A percentile compares a stretch with the other conserved stretches of the same genome.
Conservation (phyloP, 2,329 filamentous ascomycete genomes). For the Aspergillus novofumigatus region DNA sequence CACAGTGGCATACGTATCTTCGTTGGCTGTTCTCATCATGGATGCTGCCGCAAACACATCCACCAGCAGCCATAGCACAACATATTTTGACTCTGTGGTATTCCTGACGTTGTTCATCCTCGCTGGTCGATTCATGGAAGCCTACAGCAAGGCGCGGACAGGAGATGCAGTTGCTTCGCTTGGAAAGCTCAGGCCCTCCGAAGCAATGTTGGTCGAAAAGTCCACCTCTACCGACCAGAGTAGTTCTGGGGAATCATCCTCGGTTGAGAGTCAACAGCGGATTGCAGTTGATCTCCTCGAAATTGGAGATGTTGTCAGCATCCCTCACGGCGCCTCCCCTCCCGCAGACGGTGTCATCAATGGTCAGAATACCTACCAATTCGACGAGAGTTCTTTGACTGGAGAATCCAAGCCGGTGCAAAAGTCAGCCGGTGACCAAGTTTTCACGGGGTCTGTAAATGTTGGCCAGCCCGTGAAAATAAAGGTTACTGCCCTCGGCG, state of each 20-base stretch:
- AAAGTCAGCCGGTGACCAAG: slow-evolving; percentile 39
- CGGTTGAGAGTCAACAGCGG: slow-evolving; percentile 28
- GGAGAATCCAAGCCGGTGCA: slow-evolving; percentile 46
- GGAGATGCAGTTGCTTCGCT: slow-evolving; percentile 80
- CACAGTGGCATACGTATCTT: slow-evolving; percentile 80
- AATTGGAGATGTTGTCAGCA: slow-evolving; percentile 66
- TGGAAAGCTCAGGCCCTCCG: slow-evolving; percentile 70
- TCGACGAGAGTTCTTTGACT: slow-evolving; percentile 89
- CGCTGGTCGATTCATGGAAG: slow-evolving; percentile 58
- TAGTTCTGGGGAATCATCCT: background rate
- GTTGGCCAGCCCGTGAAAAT: slow-evolving; percentile 44
- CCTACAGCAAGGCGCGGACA: slow-evolving; percentile 86
- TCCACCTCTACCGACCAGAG: slow-evolving; percentile 1
- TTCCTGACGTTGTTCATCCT: slow-evolving; percentile 88
- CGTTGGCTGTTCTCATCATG: slow-evolving; percentile 70
- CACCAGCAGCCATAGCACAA: slow-evolving; percentile 52
- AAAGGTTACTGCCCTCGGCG: slow-evolving; percentile 41
- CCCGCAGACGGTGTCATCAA: slow-evolving; percentile 71
- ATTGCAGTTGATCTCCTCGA: slow-evolving; percentile 68
- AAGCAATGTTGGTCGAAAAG: slow-evolving; percentile 61
- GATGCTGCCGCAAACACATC: slow-evolving; percentile 36
- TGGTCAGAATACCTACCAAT: slow-evolving; percentile 56
- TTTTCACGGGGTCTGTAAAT: slow-evolving; percentile 47
- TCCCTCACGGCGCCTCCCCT: slow-evolving; percentile 76
- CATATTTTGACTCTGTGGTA: slow-evolving; percentile 89